A percentile compares a stretch with the other conserved stretches of the same genome.
phyloP scores from a whole-genome alignment of 2,329 filamentous ascomycete genomes.

The Penicillium sp. region DNA sequence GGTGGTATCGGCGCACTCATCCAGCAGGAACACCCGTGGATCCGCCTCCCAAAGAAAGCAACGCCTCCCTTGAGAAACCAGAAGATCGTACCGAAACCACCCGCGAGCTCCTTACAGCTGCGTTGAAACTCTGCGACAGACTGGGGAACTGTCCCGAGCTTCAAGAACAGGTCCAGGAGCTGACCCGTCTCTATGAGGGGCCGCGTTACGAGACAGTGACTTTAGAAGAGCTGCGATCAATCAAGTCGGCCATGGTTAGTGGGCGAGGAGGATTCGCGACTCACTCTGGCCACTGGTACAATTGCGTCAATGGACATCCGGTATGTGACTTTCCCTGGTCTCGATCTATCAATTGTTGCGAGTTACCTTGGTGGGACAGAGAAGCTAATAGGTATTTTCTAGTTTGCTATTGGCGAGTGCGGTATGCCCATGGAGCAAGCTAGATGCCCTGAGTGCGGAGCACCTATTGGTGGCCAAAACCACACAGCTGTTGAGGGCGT shows the following conservation, averaged over 20 bases:
- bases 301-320: conserved; percentile 15
- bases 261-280: conserved; percentile 12
- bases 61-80: not conserved
- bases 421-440: conserved; percentile 31
- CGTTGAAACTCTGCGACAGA: conserved; percentile 2
- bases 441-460: conserved; percentile 22
- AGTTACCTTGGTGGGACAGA: not conserved
- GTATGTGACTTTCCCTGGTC: conserved; percentile 2
- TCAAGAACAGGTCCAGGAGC: conserved; percentile 3
- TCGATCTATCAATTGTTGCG: not conserved
- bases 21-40: not conserved
- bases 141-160: conserved; percentile 7
- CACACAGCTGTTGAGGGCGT: conserved; percentile 6
- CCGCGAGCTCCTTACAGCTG: conserved; percentile 1
- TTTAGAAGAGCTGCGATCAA: conserved; percentile 7
- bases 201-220: conserved; percentile 9
- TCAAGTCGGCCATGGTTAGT: conserved; percentile 14
- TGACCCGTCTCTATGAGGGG: conserved; percentile 3
- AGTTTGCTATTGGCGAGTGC: conserved; percentile 32
- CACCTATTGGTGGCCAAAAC: conserved; percentile 8
- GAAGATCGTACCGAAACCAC: not conserved
- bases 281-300: conserved; percentile 17
- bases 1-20: conserved; percentile 7
- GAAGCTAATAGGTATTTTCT: not conserved
- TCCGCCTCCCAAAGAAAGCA: not conserved